Evolutionary conservation across 2,329 filamentous ascomycete species (phyloP), one percentile per base, ranked within the genome.

Genomic region (Pseudocercospora pini-densiflorae): DNA sequence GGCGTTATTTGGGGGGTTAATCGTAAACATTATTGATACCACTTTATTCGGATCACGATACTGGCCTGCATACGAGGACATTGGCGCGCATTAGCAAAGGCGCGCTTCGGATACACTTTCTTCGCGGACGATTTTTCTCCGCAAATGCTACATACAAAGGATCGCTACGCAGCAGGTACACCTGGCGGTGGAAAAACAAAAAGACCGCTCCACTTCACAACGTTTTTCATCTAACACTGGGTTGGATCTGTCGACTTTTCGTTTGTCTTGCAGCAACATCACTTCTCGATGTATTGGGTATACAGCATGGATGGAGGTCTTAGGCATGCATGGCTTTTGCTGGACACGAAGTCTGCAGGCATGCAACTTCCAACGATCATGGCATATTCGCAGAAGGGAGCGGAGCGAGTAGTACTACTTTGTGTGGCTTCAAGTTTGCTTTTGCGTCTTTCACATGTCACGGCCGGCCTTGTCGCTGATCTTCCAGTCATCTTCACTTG

Each of bases 1-100:
- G 68, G 68, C 68, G 68, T 70, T 68, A 1, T 43, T n/a, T 43
- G 16, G 36, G 33, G 61, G 54, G 47, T 36, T 33, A 43, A 33
- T 62, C 33, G 47, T 36, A 61, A 58, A 62, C 43, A 59, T 47
- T 16, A 51, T 47, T 55, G 55, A 58, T 58, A 58, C 31, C 55
- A 58, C 29, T 58, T 58, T 3, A 21, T 36, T 19, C 31, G 31
- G 33, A 58, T 40, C 51, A 55, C 61, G 61, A 58, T 19, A 47
- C 31, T 27, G 40, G 36, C 33, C 53, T 64, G 40, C 55, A 58
- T 58, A 58, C 55, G 23, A 19, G 55, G 36, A 47, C 33, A 27
- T 47, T 36, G 55, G 62, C 55, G 55, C 55, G 31, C 55, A 58
- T 58, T 58, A 40, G 55, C 55, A 43, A 58, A 21, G 55, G 55